phyloP scores from a whole-genome alignment of 1,284 basidiomycete genomes.

The Rhodotorula sp. region DNA sequence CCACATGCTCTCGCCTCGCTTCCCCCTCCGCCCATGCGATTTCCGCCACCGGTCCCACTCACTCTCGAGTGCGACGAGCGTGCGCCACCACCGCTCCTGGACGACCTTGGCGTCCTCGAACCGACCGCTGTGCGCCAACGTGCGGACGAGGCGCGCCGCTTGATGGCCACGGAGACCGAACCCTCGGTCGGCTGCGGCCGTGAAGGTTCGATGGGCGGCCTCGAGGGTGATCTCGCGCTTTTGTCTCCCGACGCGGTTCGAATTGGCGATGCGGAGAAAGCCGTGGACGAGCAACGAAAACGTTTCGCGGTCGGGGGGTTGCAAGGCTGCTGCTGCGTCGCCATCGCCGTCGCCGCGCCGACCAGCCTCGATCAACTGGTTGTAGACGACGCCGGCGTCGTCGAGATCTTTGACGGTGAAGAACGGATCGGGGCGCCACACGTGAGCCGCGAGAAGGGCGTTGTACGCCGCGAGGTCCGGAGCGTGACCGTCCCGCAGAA shows the following conservation, averaged over 20 bases:
- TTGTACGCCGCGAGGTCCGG: slow-evolving; percentile 27
- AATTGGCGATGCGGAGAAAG: slow-evolving; percentile 23
- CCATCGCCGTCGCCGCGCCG: too few species aligned
- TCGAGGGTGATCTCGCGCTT: slow-evolving; percentile 7
- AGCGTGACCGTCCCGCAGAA: slow-evolving; percentile 23
- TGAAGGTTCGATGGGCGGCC: slow-evolving; percentile 21
- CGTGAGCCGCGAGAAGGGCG: slow-evolving; percentile 23
- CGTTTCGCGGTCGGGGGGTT: slow-evolving; percentile 28
- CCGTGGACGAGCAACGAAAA: slow-evolving; percentile 33
- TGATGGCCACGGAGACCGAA: slow-evolving; percentile 8
- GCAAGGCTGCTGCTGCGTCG: not conserved
- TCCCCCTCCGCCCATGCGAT: not conserved
- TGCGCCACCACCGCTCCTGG: slow-evolving; percentile 33
- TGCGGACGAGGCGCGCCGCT: slow-evolving; percentile 8
- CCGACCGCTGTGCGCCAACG: slow-evolving; percentile 6
- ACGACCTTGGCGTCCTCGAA: slow-evolving; percentile 33
- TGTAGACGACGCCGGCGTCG: slow-evolving; percentile 29
- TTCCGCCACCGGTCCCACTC: not conserved
- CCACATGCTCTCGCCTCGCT: slow-evolving; percentile 4
- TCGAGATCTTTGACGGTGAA: slow-evolving; percentile 24
- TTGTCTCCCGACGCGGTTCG: not conserved
- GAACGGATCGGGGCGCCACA: slow-evolving; percentile 1
- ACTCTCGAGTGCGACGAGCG: slow-evolving; percentile 4
- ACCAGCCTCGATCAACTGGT: slow-evolving; percentile 9
- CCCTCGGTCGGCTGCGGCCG: not conserved